Evolutionary conservation across 257 asterid species (phyloP), one percentile per base, ranked within the genome.

Genomic region (Henckelia pumila): DNA sequence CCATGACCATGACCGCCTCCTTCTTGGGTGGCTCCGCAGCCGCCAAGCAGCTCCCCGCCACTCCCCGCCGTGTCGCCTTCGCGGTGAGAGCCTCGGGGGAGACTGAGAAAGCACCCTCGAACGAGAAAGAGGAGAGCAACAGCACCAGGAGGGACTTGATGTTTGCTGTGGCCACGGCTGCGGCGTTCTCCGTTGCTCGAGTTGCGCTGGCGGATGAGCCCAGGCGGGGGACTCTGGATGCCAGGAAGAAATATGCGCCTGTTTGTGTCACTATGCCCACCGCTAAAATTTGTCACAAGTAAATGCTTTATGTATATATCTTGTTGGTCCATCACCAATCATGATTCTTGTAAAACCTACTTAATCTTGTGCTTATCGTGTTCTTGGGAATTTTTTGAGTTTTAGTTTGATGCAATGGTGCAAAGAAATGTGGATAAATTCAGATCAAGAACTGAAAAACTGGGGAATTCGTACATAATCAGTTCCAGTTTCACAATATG

Each of bases 181-280:
- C 91, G 0, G 84, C 81, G 1, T 73, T 80, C 75, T 60, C 83
- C 53, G 61, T 83, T 4, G 86, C 87, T 1, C 78, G 68, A 40
- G 79, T 79, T 19, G 86, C 87, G 21, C 66, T 82, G 80, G 95
- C 88, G 4, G 83, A 68, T 3, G 91, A 73, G 75, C 95, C 95
- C 0, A 86, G 76, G 86, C 37, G 64, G 0, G 92, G 95, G 44
- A 64, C 70, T 0, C 33, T 57, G 0, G 92, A 83, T 0, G 96
- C 95, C 2, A 84, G 71, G 77, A 88, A 88, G 83, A 88, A 88
- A 81, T 90, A 90, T 35, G 90, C 84, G 0, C 87, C 92, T 4
- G 9, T 90, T 7, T 88, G 97, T 53, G 91, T 47, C 55, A 47
- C 55, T 21, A 47, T 47, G 55, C 55, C 55, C 55, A 47, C 55